Evolutionary conservation across 2,329 filamentous ascomycete genomes (phyloP).

Genomic region (Calonectria multiphialidica): DNA sequence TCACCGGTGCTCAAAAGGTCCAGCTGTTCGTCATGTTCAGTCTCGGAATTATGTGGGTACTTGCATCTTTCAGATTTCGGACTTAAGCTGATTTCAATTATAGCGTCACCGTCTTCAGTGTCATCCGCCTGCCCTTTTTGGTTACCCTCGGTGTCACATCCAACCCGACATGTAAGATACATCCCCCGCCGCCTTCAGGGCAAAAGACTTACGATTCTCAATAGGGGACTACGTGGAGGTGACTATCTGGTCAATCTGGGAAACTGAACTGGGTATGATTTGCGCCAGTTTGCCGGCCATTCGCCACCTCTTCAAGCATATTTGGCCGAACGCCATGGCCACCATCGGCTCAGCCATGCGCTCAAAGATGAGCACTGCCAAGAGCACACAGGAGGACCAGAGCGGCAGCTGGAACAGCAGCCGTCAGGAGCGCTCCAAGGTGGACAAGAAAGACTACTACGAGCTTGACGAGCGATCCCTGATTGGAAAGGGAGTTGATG

Average conservation of each 20-base stretch:
- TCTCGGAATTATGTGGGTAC: neutral
- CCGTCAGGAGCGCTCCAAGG: slow-evolving; percentile 30
- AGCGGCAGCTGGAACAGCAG: slow-evolving; percentile 30
- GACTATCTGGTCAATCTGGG: slow-evolving; percentile 39
- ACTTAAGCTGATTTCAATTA: neutral
- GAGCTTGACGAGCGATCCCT: slow-evolving; percentile 21
- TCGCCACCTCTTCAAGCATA: slow-evolving; percentile 35
- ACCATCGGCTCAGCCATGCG: slow-evolving; percentile 27
- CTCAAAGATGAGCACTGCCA: slow-evolving; percentile 26
- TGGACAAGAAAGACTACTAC: slow-evolving; percentile 32
- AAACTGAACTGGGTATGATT: slow-evolving; percentile 37
- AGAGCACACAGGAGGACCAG: slow-evolving; percentile 25
- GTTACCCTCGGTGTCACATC: neutral
- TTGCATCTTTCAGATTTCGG: too few relatives aligned
- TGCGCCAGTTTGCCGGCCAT: slow-evolving; percentile 37
- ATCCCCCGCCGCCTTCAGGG: neutral
- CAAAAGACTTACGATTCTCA: neutral
- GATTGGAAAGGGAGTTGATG: neutral
- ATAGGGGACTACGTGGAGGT: slow-evolving; percentile 25
- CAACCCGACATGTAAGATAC: neutral
- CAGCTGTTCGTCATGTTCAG: neutral
- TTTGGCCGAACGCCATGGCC: slow-evolving; percentile 36
- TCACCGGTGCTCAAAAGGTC: neutral
- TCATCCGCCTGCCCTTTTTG: neutral
- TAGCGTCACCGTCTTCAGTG: neutral